phyloP scores from a whole-genome alignment of 345 rosid species.

The Euclidium syriacum region DNA sequence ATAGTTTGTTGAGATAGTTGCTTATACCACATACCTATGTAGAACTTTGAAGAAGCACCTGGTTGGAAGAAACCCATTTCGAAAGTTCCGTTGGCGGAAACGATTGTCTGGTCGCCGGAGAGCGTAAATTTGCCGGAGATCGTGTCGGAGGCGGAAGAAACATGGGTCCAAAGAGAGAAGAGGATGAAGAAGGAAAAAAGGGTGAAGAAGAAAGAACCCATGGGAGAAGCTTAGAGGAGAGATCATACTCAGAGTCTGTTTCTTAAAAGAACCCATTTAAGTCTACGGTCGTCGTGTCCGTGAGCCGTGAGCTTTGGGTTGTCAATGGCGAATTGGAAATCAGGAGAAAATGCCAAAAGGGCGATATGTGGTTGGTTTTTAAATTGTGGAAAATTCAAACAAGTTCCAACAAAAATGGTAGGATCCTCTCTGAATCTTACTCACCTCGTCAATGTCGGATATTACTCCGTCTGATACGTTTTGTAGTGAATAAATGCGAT shows the following conservation, averaged over 20 bases:
- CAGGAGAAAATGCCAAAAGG: background rate
- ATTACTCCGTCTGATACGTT: background rate
- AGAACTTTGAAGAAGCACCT: constrained; percentile 49
- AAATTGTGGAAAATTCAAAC: constrained; percentile 10
- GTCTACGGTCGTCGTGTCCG: background rate
- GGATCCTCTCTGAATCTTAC: constrained; percentile 9
- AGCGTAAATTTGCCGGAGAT: constrained; percentile 46
- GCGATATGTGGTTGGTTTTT: background rate
- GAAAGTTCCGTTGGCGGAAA: constrained; percentile 44
- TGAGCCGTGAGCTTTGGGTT: constrained; percentile 19
- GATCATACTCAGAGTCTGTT: constrained; percentile 11
- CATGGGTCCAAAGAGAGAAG: constrained; percentile 22
- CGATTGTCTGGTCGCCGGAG: constrained; percentile 55
- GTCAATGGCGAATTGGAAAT: constrained; percentile 15
- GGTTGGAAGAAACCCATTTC: constrained; percentile 66
- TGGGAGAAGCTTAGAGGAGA: background rate
- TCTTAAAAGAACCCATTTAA: background rate
- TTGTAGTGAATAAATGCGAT: background rate
- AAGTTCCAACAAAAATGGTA: background rate
- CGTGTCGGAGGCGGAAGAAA: constrained; percentile 42
- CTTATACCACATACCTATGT: constrained; percentile 67
- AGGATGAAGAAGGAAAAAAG: background rate
- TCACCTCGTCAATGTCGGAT: constrained; percentile 7
- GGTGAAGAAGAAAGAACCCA: constrained; percentile 20
- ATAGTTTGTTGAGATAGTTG: constrained; percentile 28